Base-by-base conservation (phyloP, 768 basidiomycete species). In the Phanerodontia chrysosporium region DNA sequence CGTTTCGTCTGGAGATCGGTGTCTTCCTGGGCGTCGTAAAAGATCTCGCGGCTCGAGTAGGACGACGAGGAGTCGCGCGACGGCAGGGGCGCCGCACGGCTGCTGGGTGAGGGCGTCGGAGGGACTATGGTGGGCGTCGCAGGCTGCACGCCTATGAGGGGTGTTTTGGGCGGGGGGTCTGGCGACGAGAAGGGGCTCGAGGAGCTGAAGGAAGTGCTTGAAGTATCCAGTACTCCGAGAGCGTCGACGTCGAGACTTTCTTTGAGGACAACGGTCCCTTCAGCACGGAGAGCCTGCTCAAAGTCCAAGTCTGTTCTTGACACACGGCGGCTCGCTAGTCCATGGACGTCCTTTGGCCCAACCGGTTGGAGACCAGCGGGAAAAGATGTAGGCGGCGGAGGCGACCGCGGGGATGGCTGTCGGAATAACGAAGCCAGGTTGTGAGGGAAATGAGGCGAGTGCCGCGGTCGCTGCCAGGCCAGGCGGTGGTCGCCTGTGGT, bases 221-320 rank as follows among this genome's bases (percentile, higher is more conserved):
- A 61, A 39, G 64, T 29, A 66, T 75, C 76, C 49, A 81, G 83
- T 27, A 79, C 68, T 27, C 90, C 92, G 51, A 93, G 77, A 30
- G 80, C 67, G 69, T 80, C 82, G 51, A 91, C 76, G 72, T 92
- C 90, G 46, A 85, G 67, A 36, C 89, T 84, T 70, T 93, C 89
- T 61, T 78, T 82, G 51, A 93, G 76, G 57, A 81, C 65, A 16
- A 91, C 80, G 2, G 92, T 94, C 24, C 82, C 86, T 44, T 83
- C 83, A 12, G 76, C 76, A 59, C 76, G 79, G 64, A 94, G 71
- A 13, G 86, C 90, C 66, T 85, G 83, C 73, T 93, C 91, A 65
- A 94, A 94, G 69, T 91, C 89, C 68, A 87, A 76, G 74, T 91
- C 89, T 30, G 85, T 83, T 42, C 89, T 83, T 45, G 91, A 92